phyloP scores from a whole-genome alignment of 495 filamentous ascomycete species.

The Podospora australis region DNA sequence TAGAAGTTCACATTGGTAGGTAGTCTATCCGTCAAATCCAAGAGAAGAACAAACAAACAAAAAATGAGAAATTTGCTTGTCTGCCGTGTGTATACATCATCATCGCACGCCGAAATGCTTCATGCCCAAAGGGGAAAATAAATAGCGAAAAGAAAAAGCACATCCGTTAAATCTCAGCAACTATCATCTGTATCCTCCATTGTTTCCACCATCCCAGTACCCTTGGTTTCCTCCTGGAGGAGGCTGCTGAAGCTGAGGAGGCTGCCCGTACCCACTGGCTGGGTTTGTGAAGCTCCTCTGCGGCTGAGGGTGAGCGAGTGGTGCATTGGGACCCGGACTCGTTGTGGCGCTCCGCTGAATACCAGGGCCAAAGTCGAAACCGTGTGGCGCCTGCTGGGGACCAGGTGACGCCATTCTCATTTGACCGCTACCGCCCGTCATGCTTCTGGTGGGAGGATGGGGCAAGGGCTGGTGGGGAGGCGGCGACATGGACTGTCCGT shows the following conservation, averaged over 20 bases:
- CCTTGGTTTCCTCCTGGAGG: not conserved
- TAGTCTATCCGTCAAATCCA: too few relatives aligned
- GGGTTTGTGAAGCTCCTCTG: slow-evolving; percentile 24
- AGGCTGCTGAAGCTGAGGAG: not conserved
- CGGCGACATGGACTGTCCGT: slow-evolving; percentile 12
- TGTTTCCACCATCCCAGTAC: not conserved
- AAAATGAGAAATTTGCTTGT: too few relatives aligned
- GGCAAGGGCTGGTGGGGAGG: slow-evolving; percentile 15
- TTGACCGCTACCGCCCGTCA: slow-evolving; percentile 22
- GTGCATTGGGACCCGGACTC: slow-evolving; percentile 24
- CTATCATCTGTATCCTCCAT: too few relatives aligned
- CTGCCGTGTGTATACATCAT: not conserved
- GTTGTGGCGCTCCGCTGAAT: slow-evolving; percentile 16
- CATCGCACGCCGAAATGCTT: not conserved
- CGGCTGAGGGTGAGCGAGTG: slow-evolving; percentile 21
- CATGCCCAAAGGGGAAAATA: not conserved
- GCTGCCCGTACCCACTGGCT: slow-evolving; percentile 13
- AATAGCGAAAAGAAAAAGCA: not conserved
- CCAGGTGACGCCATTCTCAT: slow-evolving; percentile 24
- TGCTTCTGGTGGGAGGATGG: slow-evolving; percentile 24
- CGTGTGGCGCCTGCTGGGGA: slow-evolving; percentile 16
- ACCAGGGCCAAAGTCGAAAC: slow-evolving; percentile 12
- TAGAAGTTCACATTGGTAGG: too few relatives aligned
- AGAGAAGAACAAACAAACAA: too few relatives aligned
- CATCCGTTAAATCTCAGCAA: not conserved